These are phyloP conservation scores for Angomonas deanei DNA, from an alignment of 208 protist genomes.

Conservation along the genomic window DNA sequence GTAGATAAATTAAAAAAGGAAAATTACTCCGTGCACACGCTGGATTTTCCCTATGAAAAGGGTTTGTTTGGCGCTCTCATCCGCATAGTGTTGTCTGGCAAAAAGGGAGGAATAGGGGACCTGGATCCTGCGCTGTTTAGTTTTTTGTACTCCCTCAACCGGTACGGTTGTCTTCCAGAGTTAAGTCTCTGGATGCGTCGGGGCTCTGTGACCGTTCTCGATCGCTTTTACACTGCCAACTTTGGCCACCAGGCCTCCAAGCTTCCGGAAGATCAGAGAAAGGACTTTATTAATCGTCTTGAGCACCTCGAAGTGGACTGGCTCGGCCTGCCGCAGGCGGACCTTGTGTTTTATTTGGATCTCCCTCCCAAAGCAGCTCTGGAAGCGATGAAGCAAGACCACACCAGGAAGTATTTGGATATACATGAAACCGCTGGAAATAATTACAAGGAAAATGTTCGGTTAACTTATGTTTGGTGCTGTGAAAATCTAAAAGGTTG, in stretches of 20 bases:
- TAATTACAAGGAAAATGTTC: conserved; percentile 77
- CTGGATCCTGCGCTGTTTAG: conserved; percentile 85
- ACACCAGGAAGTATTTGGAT: conserved; percentile 67
- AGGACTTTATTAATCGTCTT: conserved; percentile 55
- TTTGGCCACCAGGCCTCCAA: conserved; percentile 91
- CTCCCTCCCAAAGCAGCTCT: conserved; percentile 63
- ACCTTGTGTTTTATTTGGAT: conserved; percentile 82
- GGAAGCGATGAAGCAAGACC: conserved; percentile 66
- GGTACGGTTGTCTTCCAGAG: conserved; percentile 56
- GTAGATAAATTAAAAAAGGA: conserved; percentile 35
- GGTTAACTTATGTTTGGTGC: conserved; percentile 79
- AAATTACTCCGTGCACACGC: conserved; percentile 23
- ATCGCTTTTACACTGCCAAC: conserved; percentile 89
- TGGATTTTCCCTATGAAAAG: conserved; percentile 86
- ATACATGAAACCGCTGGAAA: conserved; percentile 84
- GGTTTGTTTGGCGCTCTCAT: conserved; percentile 72
- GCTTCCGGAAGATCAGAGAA: conserved; percentile 49
- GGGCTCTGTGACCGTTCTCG: conserved; percentile 69
- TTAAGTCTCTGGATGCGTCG: conserved; percentile 58
- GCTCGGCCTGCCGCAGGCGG: conserved; percentile 65
- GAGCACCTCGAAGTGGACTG: conserved; percentile 66
- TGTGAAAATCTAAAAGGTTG: conserved; percentile 55
- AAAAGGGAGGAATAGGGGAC: conserved; percentile 67
- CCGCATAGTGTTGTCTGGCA: conserved; percentile 76
- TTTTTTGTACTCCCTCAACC: conserved; percentile 86